These are phyloP conservation scores for Haplographium delicatum DNA, from an alignment of 495 filamentous ascomycete species.

Conservation along the genomic window DNA sequence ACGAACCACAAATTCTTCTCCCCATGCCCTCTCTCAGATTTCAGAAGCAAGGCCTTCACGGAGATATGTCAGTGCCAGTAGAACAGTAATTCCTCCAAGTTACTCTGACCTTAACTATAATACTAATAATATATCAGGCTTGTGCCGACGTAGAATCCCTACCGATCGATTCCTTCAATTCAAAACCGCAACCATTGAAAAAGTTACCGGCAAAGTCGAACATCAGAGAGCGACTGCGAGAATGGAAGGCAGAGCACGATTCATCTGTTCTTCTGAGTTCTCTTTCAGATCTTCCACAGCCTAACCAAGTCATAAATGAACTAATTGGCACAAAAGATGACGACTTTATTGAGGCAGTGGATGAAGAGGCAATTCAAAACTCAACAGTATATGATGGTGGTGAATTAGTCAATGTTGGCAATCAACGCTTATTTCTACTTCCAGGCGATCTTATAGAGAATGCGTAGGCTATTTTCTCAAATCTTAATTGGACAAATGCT, in stretches of 20 bases:
- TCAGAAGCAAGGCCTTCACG: neutral
- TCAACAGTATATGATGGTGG: slow-evolving; percentile 33
- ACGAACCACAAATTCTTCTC: too few relatives aligned
- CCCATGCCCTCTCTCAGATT: neutral
- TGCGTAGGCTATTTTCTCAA: slow-evolving; percentile 32
- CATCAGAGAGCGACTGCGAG: slow-evolving; percentile 46
- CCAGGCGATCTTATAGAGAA: slow-evolving; percentile 73
- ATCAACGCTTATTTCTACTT: slow-evolving; percentile 39
- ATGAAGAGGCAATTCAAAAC: slow-evolving; percentile 26
- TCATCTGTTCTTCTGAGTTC: slow-evolving; percentile 25
- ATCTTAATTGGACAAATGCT: neutral
- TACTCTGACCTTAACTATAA: too few relatives aligned
- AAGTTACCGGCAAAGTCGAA: slow-evolving; percentile 1
- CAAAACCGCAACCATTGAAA: too few relatives aligned
- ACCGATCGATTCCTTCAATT: too few relatives aligned
- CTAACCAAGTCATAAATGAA: too few relatives aligned
- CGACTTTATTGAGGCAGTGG: slow-evolving; percentile 31
- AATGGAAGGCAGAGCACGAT: slow-evolving; percentile 42
- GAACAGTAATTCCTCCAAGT: slow-evolving; percentile 4
- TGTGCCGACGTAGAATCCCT: too few relatives aligned
- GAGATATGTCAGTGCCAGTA: slow-evolving; percentile 2
- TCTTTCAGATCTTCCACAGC: too few relatives aligned
- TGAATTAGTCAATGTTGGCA: slow-evolving; percentile 33
- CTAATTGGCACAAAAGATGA: slow-evolving; percentile 25
- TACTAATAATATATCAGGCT: too few relatives aligned